These are phyloP conservation scores for Cryptosporidium canis DNA, from an alignment of 169 alveolate genomes.

Conservation along the genomic window DNA sequence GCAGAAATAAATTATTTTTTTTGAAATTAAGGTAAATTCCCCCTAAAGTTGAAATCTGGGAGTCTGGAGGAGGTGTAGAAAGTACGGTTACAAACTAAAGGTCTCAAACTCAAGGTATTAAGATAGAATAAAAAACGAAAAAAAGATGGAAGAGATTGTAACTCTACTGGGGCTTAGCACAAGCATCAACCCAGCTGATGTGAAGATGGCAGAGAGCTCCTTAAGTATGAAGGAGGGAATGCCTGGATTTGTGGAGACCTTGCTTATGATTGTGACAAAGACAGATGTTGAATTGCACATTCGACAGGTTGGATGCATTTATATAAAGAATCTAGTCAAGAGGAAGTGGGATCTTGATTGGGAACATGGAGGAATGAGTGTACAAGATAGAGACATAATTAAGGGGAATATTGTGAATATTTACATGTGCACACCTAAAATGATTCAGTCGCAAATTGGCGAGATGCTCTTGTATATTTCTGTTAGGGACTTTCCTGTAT, in stretches of 20 bases:
- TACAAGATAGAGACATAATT: slow-evolving; percentile 32
- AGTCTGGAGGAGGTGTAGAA: neutral
- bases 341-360: slow-evolving; percentile 69
- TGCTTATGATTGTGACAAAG: slow-evolving; percentile 30
- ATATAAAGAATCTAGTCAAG: slow-evolving; percentile 42
- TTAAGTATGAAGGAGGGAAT: slow-evolving; percentile 32
- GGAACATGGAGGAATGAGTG: slow-evolving; percentile 59
- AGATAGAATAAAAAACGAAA: neutral
- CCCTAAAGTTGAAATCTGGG: neutral
- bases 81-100: neutral
- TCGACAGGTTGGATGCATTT: slow-evolving; percentile 65
- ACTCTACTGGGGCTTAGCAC: slow-evolving; percentile 30
- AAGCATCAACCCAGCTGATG: slow-evolving; percentile 63
- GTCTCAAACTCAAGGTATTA: neutral
- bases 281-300: slow-evolving; percentile 42
- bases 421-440: slow-evolving; percentile 36
- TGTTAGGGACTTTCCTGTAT: slow-evolving; percentile 42
- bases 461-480: slow-evolving; percentile 65
- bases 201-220: slow-evolving; percentile 56
- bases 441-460: slow-evolving; percentile 54
- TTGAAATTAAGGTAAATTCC: neutral
- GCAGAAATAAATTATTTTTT: slow-evolving; percentile 2
- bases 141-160: slow-evolving; percentile 47
- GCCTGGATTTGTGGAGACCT: slow-evolving; percentile 56
- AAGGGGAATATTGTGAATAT: slow-evolving; percentile 45